A percentile compares a stretch with the other conserved stretches of the same genome.
Conservation (phyloP, 2,329 filamentous ascomycete genomes). For the Bipolaris sorokiniana region DNA sequence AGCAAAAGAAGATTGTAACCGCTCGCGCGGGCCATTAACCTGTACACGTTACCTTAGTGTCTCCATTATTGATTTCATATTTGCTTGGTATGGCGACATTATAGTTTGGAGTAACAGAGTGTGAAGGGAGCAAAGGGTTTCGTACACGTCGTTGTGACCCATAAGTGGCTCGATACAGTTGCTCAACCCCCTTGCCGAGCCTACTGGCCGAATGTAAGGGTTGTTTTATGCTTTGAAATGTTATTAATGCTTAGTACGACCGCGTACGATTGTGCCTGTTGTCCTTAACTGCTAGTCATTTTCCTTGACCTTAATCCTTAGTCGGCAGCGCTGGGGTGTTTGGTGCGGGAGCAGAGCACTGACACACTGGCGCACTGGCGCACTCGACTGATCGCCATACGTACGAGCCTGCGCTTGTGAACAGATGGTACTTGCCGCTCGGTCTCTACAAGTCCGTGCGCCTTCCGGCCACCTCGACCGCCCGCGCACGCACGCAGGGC, state of each 20-base stretch:
- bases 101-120: constrained; percentile 15
- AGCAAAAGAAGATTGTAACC: constrained; percentile 50
- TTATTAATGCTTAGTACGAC: constrained; percentile 17
- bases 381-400: constrained; percentile 5
- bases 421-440: constrained; percentile 27
- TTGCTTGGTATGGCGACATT: constrained; percentile 4
- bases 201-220: constrained; percentile 15
- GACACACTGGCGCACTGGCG: constrained; percentile 2
- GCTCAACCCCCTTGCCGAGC: constrained; percentile 16
- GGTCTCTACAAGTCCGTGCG: neutral
- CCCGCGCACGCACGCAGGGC: neutral
- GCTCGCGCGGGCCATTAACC: constrained; percentile 48
- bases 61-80: constrained; percentile 11
- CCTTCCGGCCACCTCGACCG: neutral
- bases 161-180: constrained; percentile 29
- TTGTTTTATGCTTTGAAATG: constrained; percentile 16
- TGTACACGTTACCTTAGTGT: constrained; percentile 34
- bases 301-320: neutral
- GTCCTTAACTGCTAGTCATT: constrained; percentile 8
- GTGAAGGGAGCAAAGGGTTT: constrained; percentile 25
- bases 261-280: constrained; percentile 4
- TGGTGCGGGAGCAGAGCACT: constrained; percentile 8
- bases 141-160: constrained; percentile 22
- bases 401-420: constrained; percentile 16
- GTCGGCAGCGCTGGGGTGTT: neutral